Percentiles rank a stretch among this genome's conserved stretches.
Conservation (phyloP, 179 eudicot genomes). For the Carnegiea gigantea region DNA sequence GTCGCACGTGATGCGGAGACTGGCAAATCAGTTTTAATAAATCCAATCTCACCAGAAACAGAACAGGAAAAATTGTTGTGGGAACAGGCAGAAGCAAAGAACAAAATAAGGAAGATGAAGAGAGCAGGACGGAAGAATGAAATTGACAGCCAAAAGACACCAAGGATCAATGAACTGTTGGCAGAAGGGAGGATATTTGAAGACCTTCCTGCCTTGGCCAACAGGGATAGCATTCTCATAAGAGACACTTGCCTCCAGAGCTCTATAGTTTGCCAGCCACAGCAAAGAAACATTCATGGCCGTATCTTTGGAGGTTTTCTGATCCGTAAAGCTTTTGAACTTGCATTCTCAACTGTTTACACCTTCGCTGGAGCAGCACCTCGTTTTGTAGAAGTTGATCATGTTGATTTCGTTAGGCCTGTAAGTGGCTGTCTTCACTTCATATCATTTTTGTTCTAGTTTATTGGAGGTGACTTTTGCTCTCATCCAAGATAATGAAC, state of each 20-base stretch:
- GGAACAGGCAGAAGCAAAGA: constrained; percentile 87
- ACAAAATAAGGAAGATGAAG: constrained; percentile 55
- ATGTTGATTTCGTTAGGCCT: constrained; percentile 92
- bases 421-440: constrained; percentile 45
- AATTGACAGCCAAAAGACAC: constrained; percentile 45
- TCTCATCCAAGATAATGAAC: not conserved
- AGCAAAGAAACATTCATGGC: constrained; percentile 94
- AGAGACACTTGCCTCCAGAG: constrained; percentile 77
- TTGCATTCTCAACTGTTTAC: constrained; percentile 88
- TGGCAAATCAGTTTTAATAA: constrained; percentile 76
- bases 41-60: constrained; percentile 68
- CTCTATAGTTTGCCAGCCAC: constrained; percentile 92
- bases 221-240: constrained; percentile 90
- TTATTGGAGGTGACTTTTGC: not conserved
- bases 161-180: constrained; percentile 53
- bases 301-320: constrained; percentile 96
- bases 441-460: not conserved
- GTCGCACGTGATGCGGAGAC: constrained; percentile 96
- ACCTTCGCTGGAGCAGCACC: constrained; percentile 88
- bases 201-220: constrained; percentile 96
- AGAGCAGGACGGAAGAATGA: constrained; percentile 40
- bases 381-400: constrained; percentile 89
- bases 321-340: constrained; percentile 91
- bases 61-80: constrained; percentile 66
- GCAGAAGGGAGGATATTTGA: constrained; percentile 81